phyloP scores from a whole-genome alignment of 1,139 yeast genomes.

The Petasospora rhodanensis region DNA sequence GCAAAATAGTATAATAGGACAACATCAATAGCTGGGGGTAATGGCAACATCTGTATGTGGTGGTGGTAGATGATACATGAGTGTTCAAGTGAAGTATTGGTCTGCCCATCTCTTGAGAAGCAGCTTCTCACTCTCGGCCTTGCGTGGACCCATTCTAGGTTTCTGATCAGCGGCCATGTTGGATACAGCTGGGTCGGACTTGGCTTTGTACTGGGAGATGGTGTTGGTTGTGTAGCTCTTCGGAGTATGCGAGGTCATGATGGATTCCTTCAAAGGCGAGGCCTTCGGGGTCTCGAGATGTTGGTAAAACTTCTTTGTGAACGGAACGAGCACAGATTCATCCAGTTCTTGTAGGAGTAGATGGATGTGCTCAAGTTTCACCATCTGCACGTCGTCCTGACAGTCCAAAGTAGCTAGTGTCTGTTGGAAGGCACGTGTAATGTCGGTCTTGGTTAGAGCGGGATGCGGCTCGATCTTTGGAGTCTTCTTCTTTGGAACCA shows the following conservation, averaged over 20 bases:
- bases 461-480: not conserved
- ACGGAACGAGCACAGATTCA: slow-evolving; percentile 5
- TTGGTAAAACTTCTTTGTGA: slow-evolving; percentile 4
- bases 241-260: too few relatives aligned
- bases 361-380: slow-evolving; percentile 14
- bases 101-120: slow-evolving; percentile 26
- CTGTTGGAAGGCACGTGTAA: slow-evolving; percentile 8
- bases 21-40: too few relatives aligned
- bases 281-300: slow-evolving; percentile 1
- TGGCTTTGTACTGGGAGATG: too few relatives aligned
- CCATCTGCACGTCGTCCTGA: slow-evolving; percentile 12
- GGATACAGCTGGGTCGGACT: too few relatives aligned
- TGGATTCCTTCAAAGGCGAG: too few relatives aligned
- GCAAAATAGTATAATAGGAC: too few relatives aligned
- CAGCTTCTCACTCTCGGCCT: slow-evolving; percentile 22
- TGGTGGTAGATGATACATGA: too few relatives aligned
- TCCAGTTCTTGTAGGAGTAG: slow-evolving; percentile 14
- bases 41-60: not conserved
- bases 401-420: slow-evolving; percentile 4
- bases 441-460: slow-evolving; percentile 7
- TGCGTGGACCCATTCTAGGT: slow-evolving; percentile 12
- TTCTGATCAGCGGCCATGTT: too few relatives aligned
- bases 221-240: too few relatives aligned
- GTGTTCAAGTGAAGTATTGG: slow-evolving; percentile 21
- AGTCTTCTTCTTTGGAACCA: slow-evolving; percentile 1